phyloP scores from a whole-genome alignment of 352 stramenopile species.

The Thraustochytrium sp. region DNA sequence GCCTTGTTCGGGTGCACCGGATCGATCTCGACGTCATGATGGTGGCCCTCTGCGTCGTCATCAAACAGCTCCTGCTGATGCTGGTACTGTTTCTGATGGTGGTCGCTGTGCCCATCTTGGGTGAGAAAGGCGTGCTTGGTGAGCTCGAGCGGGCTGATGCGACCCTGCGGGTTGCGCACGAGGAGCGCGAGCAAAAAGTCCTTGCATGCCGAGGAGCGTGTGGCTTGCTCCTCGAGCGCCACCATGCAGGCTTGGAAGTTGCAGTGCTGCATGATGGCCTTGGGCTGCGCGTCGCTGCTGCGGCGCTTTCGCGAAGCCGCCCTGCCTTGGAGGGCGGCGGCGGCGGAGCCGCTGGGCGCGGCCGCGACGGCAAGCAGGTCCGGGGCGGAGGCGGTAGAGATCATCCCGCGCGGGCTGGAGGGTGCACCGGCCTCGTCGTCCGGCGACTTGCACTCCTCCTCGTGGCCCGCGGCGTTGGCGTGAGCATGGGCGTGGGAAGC shows the following conservation, averaged over 20 bases:
- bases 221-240: not conserved
- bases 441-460: too few species aligned
- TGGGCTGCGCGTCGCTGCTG: not conserved
- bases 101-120: not conserved
- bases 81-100: not conserved
- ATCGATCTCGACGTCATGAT: not conserved
- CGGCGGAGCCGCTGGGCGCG: too few species aligned
- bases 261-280: conserved; percentile 5
- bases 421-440: not conserved
- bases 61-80: not conserved
- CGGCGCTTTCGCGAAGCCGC: too few species aligned
- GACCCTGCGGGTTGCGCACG: not conserved
- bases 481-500: too few species aligned
- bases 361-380: not conserved
- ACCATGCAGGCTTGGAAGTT: not conserved
- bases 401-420: not conserved
- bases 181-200: conserved; percentile 18
- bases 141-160: not conserved
- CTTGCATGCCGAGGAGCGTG: not conserved
- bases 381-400: not conserved
- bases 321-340: too few species aligned
- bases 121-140: conserved; percentile 3
- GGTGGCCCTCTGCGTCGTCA: not conserved
- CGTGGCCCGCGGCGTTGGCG: too few species aligned
- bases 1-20: not conserved